These are phyloP conservation scores for Amanita fuliginea DNA, from an alignment of 768 basidiomycete species.

Conservation along the genomic window DNA sequence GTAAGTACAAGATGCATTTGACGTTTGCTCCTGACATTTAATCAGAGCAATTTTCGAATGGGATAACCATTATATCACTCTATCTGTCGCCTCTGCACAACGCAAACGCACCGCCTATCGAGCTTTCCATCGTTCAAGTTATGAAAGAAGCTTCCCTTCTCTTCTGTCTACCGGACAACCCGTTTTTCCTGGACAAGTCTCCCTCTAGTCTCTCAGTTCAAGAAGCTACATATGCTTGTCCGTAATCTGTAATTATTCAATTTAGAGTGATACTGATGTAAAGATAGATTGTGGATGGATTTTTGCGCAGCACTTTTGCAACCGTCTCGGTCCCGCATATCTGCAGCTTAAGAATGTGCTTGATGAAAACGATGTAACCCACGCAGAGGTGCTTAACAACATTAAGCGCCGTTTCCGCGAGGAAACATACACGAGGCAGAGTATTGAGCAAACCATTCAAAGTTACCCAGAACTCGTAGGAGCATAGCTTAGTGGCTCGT, in stretches of 20 bases:
- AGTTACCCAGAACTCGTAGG: conserved; percentile 79
- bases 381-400: conserved; percentile 87
- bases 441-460: conserved; percentile 81
- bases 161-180: conserved; percentile 89
- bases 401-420: conserved; percentile 96
- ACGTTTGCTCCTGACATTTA: background rate
- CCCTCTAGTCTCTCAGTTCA: conserved; percentile 79
- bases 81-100: conserved; percentile 89
- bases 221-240: conserved; percentile 92
- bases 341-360: conserved; percentile 84
- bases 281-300: conserved; percentile 85
- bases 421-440: conserved; percentile 96
- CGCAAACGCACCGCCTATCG: conserved; percentile 77
- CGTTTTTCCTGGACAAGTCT: conserved; percentile 66
- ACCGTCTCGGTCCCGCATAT: conserved; percentile 86
- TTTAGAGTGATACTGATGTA: background rate
- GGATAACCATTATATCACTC: conserved; percentile 87
- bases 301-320: conserved; percentile 97
- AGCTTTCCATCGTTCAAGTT: conserved; percentile 96
- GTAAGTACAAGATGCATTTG: conserved; percentile 12
- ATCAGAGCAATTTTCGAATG: conserved; percentile 91
- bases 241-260: conserved; percentile 12
- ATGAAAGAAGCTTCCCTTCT: conserved; percentile 94
- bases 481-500: background rate
- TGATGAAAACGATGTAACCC: conserved; percentile 79